Conservation (phyloP, 2,329 filamentous ascomycete genomes). For the Aspergillus bombycis region DNA sequence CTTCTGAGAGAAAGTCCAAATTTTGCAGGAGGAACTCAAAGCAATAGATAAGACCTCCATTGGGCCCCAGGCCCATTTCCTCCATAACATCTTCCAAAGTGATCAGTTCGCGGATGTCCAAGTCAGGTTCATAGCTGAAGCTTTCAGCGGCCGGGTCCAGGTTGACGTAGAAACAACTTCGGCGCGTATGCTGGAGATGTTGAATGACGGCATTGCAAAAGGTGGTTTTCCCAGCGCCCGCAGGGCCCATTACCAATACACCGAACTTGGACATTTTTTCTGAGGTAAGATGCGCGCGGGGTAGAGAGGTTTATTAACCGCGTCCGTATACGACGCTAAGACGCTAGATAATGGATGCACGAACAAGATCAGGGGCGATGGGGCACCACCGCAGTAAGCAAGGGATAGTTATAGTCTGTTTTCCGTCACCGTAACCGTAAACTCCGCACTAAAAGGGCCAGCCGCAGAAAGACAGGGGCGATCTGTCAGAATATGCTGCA, state of each 20-base stretch:
- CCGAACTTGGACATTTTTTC: conserved; percentile 85
- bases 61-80: conserved; percentile 85
- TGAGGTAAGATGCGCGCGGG: background rate
- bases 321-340: background rate
- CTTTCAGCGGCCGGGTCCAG: conserved; percentile 94
- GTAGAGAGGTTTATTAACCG: background rate
- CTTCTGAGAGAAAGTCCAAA: conserved; percentile 85
- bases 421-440: background rate
- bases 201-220: conserved; percentile 94
- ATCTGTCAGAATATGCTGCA: background rate
- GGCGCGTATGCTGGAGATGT: conserved; percentile 84
- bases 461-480: background rate
- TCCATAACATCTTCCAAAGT: conserved; percentile 96
- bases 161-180: conserved; percentile 97
- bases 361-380: background rate
- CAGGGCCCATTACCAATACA: conserved; percentile 92
- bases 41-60: conserved; percentile 92
- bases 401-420: background rate
- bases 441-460: background rate
- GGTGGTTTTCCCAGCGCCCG: conserved; percentile 94
- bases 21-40: conserved; percentile 96
- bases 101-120: conserved; percentile 95
- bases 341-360: background rate
- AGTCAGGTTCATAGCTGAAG: conserved; percentile 87
- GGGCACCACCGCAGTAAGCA: background rate